Evolutionary conservation across 225 moss, liverwort and hornwort species (phyloP), one percentile per base, ranked within the genome.

Genomic region (Straminergon stramineum): DNA sequence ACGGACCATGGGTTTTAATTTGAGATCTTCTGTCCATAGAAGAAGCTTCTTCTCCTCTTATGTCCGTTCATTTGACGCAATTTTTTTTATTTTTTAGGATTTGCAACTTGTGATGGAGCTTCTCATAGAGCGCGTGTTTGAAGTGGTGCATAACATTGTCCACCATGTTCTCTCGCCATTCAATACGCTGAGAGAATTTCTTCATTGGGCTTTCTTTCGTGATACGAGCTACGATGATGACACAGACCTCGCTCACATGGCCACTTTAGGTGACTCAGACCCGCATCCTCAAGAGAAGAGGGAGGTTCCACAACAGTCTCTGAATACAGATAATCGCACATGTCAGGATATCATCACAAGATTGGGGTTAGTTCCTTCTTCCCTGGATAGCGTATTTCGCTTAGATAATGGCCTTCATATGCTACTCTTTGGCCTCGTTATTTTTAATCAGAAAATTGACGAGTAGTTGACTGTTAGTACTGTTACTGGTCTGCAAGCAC

Each of bases 291-390:
- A 92, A 39, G 87, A 92, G 34, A 92, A 95, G 81, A 93, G 93
- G 90, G 89, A 94, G 76, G 91, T 90, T 84, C 77, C 69, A 34
- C 84, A 88, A 67, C 91, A 95, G 86, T 89, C 92, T 53, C 86
- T 97, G 57, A 98, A 98, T 81, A 98, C 98, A 34, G 98, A 98
- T 87, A 92, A 91, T 70, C 96, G 98, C 66, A 98, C 98, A 15
- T 98, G 98, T 92, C 95, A 95, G 85, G 98, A 98, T 89, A 94
- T 96, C 75, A 96, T 98, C 76, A 95, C 93, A 57, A 92, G 94
- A 65, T 84, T 97, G 90, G 98, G 98, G 91, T 98, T 68, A 76
- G 91, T 93, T 81, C 41, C 83, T 73, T 77, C 63, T 53, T 86
- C 73, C 56, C 34, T 85, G 62, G 48, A 45, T 83, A 24, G 45